These are phyloP conservation scores for Naegleria lovaniensis DNA, from an alignment of 208 protist species.

Conservation along the genomic window DNA sequence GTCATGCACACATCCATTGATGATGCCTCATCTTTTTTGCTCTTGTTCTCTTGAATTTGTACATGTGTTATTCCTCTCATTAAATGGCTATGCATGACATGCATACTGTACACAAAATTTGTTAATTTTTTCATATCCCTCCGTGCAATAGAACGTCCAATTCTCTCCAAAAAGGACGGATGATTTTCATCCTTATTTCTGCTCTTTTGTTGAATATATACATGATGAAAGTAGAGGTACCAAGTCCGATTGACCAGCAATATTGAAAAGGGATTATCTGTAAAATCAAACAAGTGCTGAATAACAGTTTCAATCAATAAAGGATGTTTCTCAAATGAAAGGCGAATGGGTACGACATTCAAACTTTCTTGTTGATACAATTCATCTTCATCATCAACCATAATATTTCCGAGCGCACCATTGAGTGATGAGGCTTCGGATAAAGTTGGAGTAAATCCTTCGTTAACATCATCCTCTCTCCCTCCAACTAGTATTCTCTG, in stretches of 20 bases:
- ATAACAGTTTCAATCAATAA: neutral
- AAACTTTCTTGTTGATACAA: no score
- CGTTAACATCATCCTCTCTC: no score
- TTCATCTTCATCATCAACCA: no score
- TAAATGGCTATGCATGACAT: neutral
- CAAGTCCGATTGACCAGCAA: neutral
- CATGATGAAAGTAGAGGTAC: neutral
- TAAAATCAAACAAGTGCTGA: neutral
- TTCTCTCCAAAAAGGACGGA: neutral
- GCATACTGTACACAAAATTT: neutral
- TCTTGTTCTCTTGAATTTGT: neutral
- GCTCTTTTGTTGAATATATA: neutral
- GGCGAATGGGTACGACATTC: no score
- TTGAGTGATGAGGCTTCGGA: no score
- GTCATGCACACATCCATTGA: neutral
- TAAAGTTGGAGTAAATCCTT: no score
- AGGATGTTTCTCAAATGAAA: neutral
- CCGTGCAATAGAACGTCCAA: neutral
- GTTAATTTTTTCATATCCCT: neutral
- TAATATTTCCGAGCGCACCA: no score
- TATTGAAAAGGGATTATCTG: neutral
- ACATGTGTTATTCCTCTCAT: neutral
- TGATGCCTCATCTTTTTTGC: neutral
- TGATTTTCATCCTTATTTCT: neutral
- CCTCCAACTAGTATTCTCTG: no score